Base-by-base conservation (phyloP, 495 filamentous ascomycete genomes). In the Penicillium subrubescens region DNA sequence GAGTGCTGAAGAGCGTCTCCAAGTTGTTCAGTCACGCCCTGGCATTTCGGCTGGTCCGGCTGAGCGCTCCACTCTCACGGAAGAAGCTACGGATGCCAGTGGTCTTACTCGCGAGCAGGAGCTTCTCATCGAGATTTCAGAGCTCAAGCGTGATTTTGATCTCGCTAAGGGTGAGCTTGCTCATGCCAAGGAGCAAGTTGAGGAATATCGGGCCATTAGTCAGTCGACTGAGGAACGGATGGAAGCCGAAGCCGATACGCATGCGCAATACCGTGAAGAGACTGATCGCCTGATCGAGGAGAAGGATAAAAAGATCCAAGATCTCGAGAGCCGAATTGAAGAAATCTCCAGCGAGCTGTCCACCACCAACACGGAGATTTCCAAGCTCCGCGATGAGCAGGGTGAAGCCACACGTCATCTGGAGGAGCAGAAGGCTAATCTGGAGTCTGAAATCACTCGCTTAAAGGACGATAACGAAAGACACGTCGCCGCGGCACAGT, bases 181-280 rank as follows among this genome's bases (percentile, higher is more conserved):
- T 62, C 88, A 88, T 68, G 84, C 91, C 12, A 92, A 91, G 73
- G 82, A 86, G 34, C 88, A 96, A 66, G 88, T 88, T 34, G 93
- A 97, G 72, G 88, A 91, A 65, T 97, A 96, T 81, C 93, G 91
- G 70, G 84, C 86, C n/a, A 94, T 98, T 71, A 92, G 91, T 67
- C 90, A 93, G 70, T 82, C 86, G 17, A 87, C 90, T n/a, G 94
- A 99, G 71, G 94, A 98, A 55, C 92, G 94, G 54, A 81, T 98
- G 31, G 83, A 90, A 33, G 90, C 86, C 54, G 81, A 93, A 44
- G 90, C 90, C 53, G 91, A 92, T 7, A 89, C 91, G 0, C 87
- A 94, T 51, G 93, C 96, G n/a, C 84, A 91, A 69, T 96, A 92
- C 69, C 88, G 88, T 14, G 86, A 92, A 68, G 92, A 97, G 60